phyloP scores from a whole-genome alignment of 176 grass and related monocot species.

The Carex myosuroides region DNA sequence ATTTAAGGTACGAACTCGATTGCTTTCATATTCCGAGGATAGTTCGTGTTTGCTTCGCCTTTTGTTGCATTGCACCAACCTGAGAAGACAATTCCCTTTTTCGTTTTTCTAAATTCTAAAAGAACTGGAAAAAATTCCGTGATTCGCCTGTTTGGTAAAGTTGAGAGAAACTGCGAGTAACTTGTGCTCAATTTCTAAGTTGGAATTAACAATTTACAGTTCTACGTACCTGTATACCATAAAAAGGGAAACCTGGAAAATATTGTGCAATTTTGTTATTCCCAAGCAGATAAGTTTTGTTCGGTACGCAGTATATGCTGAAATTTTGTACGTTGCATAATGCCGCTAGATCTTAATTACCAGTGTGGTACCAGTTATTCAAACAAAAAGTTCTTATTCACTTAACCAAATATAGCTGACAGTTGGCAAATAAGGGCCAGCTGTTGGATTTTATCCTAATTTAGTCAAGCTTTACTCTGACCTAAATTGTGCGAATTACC shows the following conservation, averaged over 20 bases:
- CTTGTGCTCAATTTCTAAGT: not conserved
- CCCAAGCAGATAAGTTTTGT: not conserved
- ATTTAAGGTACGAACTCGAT: not conserved
- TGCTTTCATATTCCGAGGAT: not conserved
- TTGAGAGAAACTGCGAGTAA: not conserved
- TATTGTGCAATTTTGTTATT: not conserved
- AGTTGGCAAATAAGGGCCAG: not conserved
- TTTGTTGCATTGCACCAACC: not conserved
- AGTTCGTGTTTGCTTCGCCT: not conserved
- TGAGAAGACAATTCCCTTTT: not conserved
- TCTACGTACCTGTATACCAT: not conserved
- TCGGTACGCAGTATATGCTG: not conserved
- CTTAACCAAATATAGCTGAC: not conserved
- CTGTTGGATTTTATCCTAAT: not conserved
- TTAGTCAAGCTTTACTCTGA: not conserved
- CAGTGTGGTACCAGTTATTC: not conserved
- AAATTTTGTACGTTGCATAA: not conserved
- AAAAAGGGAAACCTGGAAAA: not conserved
- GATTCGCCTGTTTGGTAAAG: not conserved
- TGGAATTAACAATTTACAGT: not conserved
- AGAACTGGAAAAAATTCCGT: not conserved
- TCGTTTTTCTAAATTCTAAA: not conserved
- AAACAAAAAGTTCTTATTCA: not conserved
- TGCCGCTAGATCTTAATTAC: not conserved
- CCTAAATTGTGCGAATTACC: not conserved